A percentile compares a stretch with the other conserved stretches of the same genome.
Evolutionary conservation across 2,329 filamentous ascomycete species (phyloP).

Genomic region (Monosporascus ibericus): DNA sequence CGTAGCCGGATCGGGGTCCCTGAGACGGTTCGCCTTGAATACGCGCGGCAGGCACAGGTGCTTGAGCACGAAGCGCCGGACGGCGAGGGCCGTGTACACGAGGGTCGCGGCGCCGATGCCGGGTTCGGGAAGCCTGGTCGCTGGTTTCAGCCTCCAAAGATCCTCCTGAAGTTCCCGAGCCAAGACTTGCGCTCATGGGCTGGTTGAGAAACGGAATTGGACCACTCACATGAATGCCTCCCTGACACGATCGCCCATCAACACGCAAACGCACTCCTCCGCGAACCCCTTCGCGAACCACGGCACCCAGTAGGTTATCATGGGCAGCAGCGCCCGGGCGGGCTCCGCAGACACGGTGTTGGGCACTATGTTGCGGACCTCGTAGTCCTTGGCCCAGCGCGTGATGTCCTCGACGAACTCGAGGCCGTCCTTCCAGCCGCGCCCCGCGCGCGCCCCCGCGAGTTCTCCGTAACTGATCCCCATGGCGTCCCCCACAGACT

Average conservation of each 20-base stretch:
- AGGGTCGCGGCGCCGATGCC: conserved; percentile 29
- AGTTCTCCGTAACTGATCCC: conserved; percentile 46
- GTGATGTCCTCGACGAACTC: conserved; percentile 45
- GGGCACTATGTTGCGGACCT: conserved; percentile 52
- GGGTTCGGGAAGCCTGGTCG: conserved; percentile 36
- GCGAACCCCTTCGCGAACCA: conserved; percentile 37
- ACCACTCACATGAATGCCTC: conserved; percentile 55
- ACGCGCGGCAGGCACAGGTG: conserved; percentile 55
- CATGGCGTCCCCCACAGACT: conserved; percentile 64
- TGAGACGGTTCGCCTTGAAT: conserved; percentile 31
- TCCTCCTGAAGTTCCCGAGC: too few species aligned
- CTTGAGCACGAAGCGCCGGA: conserved; percentile 50
- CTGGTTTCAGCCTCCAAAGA: too few species aligned
- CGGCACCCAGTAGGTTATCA: conserved; percentile 54
- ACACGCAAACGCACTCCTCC: conserved; percentile 44
- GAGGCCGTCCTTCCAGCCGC: conserved; percentile 41
- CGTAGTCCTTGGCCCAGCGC: conserved; percentile 49
- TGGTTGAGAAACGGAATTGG: neutral
- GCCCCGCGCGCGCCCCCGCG: conserved; percentile 20
- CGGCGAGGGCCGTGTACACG: conserved; percentile 40
- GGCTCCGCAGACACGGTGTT: conserved; percentile 40
- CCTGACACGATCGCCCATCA: conserved; percentile 60
- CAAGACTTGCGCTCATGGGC: too few species aligned
- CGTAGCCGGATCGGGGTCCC: conserved; percentile 44
- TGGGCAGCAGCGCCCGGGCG: conserved; percentile 52